Base-by-base conservation (phyloP, 83 land plant species). In the Picea mariana region DNA sequence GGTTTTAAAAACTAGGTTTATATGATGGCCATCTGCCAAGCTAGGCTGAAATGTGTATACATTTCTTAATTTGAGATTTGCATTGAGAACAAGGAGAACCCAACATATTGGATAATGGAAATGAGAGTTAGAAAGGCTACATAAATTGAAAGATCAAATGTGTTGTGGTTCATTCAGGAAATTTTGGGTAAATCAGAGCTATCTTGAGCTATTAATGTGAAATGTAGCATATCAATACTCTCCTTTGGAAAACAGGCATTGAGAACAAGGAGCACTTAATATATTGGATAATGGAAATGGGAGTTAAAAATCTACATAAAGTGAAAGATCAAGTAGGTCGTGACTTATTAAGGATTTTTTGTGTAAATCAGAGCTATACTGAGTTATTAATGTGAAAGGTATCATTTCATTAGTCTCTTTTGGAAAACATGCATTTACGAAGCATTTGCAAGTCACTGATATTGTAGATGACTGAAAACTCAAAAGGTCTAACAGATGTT, bases 401-500 rank as follows among this genome's bases (percentile, higher is more conserved):
- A 13, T 11, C 38, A 72, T 72, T 72, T 72, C 55, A 42, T 5
- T 42, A 72, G 3, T 67, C 24, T 8, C 27, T 4, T 67, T 27
- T 71, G 75, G 75, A 71, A 31, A 42, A 44, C n/a, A 42, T n/a
- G 24, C 76, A 72, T 72, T 42, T 72, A 42, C 23, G 55, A 72
- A 42, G 12, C 73, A 42, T 40, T 7, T 20, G 42, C 13, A 72
- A 42, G 15, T 49, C 52, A 49, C 52, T 49, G 2, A 49, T 49
- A 49, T 49, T 49, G 11, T 8, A 49, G 52, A 49, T 49, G 52
- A 49, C 52, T 49, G 52, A 49, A 49, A 49, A 49, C 52, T 49
- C 9, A 9, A 49, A 49, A 49, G 52, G 52, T 49, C 52, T 49
- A 49, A 9, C 52, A 49, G 11, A 8, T 49, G 52, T 49, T 49